phyloP scores from a whole-genome alignment of 352 stramenopile species.

The Pythium rishiriense region DNA sequence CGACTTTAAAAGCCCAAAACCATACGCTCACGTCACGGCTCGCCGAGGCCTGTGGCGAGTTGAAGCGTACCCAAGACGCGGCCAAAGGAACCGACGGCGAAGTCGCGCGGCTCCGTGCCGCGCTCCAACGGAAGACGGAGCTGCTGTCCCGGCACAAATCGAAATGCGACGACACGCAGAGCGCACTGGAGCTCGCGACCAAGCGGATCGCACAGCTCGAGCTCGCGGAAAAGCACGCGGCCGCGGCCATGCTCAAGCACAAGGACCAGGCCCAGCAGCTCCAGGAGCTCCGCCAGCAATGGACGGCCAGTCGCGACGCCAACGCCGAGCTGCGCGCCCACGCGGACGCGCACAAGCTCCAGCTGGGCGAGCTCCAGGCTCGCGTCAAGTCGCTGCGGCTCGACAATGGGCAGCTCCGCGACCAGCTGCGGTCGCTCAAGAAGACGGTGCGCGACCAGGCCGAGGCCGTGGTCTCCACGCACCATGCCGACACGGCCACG shows the following conservation, averaged over 20 bases:
- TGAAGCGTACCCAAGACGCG: slow-evolving; percentile 34
- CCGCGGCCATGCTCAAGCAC: slow-evolving; percentile 33
- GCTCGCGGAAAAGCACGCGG: slow-evolving; percentile 30
- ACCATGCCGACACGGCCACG: not conserved
- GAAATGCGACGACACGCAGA: slow-evolving; percentile 30
- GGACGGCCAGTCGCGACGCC: slow-evolving; percentile 30
- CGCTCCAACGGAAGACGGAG: slow-evolving; percentile 54
- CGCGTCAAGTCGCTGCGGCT: slow-evolving; percentile 38
- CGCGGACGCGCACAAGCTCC: slow-evolving; percentile 38
- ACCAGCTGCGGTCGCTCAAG: slow-evolving; percentile 26
- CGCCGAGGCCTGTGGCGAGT: slow-evolving; percentile 28
- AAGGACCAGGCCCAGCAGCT: slow-evolving; percentile 46
- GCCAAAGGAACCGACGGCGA: slow-evolving; percentile 26
- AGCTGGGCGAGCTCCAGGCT: slow-evolving; percentile 22
- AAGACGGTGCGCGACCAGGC: slow-evolving; percentile 13
- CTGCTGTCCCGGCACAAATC: slow-evolving; percentile 43
- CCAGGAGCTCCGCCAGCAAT: slow-evolving; percentile 37
- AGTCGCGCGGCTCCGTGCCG: slow-evolving; percentile 31
- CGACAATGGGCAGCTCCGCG: slow-evolving; percentile 41
- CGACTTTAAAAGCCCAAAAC: slow-evolving; percentile 33
- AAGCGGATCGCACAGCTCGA: slow-evolving; percentile 32
- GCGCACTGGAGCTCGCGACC: slow-evolving; percentile 29
- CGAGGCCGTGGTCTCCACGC: not conserved
- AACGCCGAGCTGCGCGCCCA: slow-evolving; percentile 40
- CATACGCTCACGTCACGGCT: slow-evolving; percentile 39